phyloP scores from a whole-genome alignment of 225 moss, liverwort and hornwort species.

The Bryum argenteum region DNA sequence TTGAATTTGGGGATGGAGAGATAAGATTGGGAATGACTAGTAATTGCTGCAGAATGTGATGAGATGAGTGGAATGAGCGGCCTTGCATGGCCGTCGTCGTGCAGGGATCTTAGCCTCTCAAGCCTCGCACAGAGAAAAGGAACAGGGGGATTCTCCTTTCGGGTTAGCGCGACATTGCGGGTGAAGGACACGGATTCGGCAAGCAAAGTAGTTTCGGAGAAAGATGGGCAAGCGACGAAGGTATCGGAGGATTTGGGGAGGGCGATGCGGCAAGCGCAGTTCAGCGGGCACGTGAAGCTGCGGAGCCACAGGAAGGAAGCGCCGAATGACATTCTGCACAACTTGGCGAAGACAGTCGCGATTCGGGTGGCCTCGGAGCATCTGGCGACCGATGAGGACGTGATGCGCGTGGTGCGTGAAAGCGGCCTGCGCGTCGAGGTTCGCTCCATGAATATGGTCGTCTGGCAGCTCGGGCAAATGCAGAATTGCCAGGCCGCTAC shows the following conservation, averaged over 20 bases:
- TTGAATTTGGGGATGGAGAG: background rate
- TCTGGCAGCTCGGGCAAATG: slow-evolving; percentile 68
- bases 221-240: slow-evolving; percentile 13
- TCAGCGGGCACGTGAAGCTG: slow-evolving; percentile 28
- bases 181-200: background rate
- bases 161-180: background rate
- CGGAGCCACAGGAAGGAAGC: slow-evolving; percentile 44
- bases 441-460: slow-evolving; percentile 63
- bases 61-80: background rate
- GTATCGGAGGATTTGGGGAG: slow-evolving; percentile 5
- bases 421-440: slow-evolving; percentile 59
- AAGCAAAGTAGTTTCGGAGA: background rate
- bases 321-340: slow-evolving; percentile 49
- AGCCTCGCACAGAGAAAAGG: background rate
- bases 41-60: background rate
- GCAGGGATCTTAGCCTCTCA: background rate
- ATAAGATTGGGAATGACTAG: background rate
- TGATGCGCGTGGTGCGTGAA: slow-evolving; percentile 51
- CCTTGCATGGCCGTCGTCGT: slow-evolving; percentile 10
- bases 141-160: background rate
- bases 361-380: slow-evolving; percentile 38
- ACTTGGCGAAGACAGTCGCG: slow-evolving; percentile 51
- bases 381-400: slow-evolving; percentile 34
- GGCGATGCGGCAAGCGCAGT: slow-evolving; percentile 21
- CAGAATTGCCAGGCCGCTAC: slow-evolving; percentile 52